Percentiles rank a stretch among this genome's conserved stretches.
phyloP scores from a whole-genome alignment of 805 yeast species.

The Candida taoyuanica region DNA sequence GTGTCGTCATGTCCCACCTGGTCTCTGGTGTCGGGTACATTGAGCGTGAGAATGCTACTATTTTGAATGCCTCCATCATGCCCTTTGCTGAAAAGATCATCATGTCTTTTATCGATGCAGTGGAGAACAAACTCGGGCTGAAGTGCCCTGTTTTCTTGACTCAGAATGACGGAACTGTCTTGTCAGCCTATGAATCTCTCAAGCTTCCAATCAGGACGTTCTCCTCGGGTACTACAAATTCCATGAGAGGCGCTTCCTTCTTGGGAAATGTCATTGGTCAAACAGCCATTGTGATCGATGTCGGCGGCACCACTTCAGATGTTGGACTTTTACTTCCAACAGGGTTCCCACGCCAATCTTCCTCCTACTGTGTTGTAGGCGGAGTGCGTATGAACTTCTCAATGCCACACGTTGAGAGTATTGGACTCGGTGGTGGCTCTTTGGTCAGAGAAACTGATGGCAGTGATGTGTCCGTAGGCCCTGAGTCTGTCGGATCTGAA shows the following conservation, averaged over 20 bases:
- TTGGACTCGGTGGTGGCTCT: slow-evolving; percentile 50
- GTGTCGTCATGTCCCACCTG: slow-evolving; percentile 33
- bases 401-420: slow-evolving; percentile 46
- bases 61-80: slow-evolving; percentile 41
- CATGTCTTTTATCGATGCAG: slow-evolving; percentile 35
- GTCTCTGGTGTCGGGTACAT: slow-evolving; percentile 41
- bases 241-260: slow-evolving; percentile 45
- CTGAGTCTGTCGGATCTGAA: slow-evolving; percentile 44
- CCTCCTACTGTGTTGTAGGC: slow-evolving; percentile 39
- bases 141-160: slow-evolving; percentile 37
- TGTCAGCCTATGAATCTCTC: slow-evolving; percentile 36
- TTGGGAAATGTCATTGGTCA: slow-evolving; percentile 30
- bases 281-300: slow-evolving; percentile 38
- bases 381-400: slow-evolving; percentile 47
- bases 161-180: slow-evolving; percentile 46
- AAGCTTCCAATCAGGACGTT: slow-evolving; percentile 42
- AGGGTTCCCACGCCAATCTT: slow-evolving; percentile 30
- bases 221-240: slow-evolving; percentile 46
- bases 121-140: slow-evolving; percentile 30
- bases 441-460: slow-evolving; percentile 31
- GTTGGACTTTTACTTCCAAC: slow-evolving; percentile 40
- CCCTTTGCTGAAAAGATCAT: slow-evolving; percentile 40
- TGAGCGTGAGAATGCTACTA: slow-evolving; percentile 45
- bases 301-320: slow-evolving; percentile 50
- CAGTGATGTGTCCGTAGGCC: slow-evolving; percentile 37